Conservation (phyloP, 371 early-diverging fungal species). For the Apophysomyces trapeziformis region DNA sequence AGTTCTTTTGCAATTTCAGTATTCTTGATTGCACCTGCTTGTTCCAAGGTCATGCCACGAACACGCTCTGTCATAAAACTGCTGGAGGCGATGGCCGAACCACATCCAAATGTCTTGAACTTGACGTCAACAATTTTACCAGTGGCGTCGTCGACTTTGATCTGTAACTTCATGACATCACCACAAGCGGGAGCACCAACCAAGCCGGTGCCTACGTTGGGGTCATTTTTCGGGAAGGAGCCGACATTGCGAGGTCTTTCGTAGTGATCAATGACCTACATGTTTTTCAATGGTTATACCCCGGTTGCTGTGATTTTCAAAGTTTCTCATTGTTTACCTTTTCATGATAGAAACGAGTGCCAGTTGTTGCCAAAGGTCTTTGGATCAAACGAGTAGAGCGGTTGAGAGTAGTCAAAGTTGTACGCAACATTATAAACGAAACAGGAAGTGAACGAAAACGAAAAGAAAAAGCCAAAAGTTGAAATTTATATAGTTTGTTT, state of each 20-base stretch:
- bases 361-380: constrained; percentile 14
- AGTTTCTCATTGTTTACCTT: constrained; percentile 18
- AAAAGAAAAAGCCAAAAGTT: constrained; percentile 13
- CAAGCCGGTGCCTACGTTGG: constrained; percentile 95
- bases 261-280: constrained; percentile 90
- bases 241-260: constrained; percentile 97
- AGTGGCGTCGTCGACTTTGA: constrained; percentile 88
- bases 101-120: constrained; percentile 99
- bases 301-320: no score
- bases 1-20: constrained; percentile 97
- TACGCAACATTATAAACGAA: constrained; percentile 23
- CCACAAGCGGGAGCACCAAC: constrained; percentile 99
- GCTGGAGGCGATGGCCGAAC: constrained; percentile 96
- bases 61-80: constrained; percentile 95
- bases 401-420: constrained; percentile 18
- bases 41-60: constrained; percentile 89
- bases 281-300: background rate
- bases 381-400: constrained; percentile 23
- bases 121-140: constrained; percentile 95
- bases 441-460: constrained; percentile 7
- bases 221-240: constrained; percentile 83
- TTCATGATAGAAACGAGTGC: constrained; percentile 27
- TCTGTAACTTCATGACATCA: constrained; percentile 99
- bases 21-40: constrained; percentile 93
- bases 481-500: constrained; percentile 9